Conservation (phyloP, 2,329 filamentous ascomycete genomes). For the Calcarisporium arbuscula region DNA sequence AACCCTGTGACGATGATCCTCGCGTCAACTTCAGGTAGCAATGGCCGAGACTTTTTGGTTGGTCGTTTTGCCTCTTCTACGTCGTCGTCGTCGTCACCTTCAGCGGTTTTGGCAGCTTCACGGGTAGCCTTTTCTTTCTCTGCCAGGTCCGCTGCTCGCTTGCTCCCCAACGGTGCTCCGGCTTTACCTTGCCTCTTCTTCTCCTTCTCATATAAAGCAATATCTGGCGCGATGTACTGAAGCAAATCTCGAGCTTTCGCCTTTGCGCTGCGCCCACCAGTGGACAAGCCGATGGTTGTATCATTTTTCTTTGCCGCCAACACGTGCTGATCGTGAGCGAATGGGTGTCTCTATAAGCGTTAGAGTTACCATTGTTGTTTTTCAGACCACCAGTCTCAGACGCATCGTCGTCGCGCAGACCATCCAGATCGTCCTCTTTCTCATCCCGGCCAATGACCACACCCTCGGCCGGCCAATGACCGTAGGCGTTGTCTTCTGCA, state of each 20-base stretch:
- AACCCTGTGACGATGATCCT: slow-evolving; percentile 80
- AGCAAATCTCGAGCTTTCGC: slow-evolving; percentile 72
- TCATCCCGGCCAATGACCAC: slow-evolving; percentile 36
- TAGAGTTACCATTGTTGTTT: slow-evolving; percentile 4
- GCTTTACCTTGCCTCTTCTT: slow-evolving; percentile 62
- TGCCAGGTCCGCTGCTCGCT: slow-evolving; percentile 52
- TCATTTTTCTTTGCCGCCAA: slow-evolving; percentile 80
- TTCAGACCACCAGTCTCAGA: slow-evolving; percentile 21
- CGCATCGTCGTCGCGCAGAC: slow-evolving; percentile 36
- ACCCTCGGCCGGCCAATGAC: slow-evolving; percentile 40
- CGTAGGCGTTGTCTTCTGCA: slow-evolving; percentile 44
- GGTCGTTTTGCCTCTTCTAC: slow-evolving; percentile 43
- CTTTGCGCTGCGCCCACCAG: slow-evolving; percentile 80
- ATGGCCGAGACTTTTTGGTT: slow-evolving; percentile 56
- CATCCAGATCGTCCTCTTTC: slow-evolving; percentile 32
- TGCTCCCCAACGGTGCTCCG: slow-evolving; percentile 53
- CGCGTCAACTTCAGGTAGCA: slow-evolving; percentile 58
- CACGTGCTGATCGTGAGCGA: slow-evolving; percentile 37
- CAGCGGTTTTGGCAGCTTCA: slow-evolving; percentile 34
- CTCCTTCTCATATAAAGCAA: slow-evolving; percentile 88
- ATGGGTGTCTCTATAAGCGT: slow-evolving; percentile 31
- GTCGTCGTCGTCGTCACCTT: slow-evolving; percentile 38
- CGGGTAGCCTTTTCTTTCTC: slow-evolving; percentile 40
- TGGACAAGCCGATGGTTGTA: slow-evolving; percentile 62
- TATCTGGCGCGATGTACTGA: slow-evolving; percentile 73